phyloP scores from a whole-genome alignment of 192 early-diverging fungal species.

The Umbelopsis isabellina region DNA sequence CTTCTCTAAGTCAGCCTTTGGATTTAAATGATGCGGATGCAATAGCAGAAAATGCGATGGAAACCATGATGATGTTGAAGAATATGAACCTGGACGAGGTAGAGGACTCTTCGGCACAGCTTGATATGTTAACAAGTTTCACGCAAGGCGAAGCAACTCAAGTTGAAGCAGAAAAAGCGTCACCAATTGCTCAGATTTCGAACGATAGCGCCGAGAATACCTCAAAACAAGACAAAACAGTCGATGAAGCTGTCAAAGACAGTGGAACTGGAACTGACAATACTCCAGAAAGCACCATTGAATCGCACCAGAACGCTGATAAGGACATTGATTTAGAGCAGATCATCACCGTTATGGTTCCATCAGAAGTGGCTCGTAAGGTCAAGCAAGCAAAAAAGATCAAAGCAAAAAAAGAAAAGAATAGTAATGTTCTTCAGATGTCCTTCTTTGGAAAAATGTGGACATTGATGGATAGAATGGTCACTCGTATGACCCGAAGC shows the following conservation, averaged over 20 bases:
- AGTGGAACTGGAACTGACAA: neutral
- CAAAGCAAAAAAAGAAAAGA: slow-evolving; percentile 26
- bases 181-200: too few relatives aligned
- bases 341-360: neutral
- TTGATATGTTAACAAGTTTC: neutral
- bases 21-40: slow-evolving; percentile 30
- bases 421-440: slow-evolving; percentile 28
- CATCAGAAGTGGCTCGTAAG: slow-evolving; percentile 5
- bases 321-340: neutral
- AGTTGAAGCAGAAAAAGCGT: too few relatives aligned
- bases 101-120: neutral
- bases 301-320: neutral
- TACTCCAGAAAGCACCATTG: neutral
- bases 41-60: slow-evolving; percentile 31
- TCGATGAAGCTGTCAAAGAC: too few relatives aligned
- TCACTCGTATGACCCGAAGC: slow-evolving; percentile 31
- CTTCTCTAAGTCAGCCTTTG: neutral
- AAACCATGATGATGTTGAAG: slow-evolving; percentile 46
- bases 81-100: slow-evolving; percentile 33
- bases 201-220: too few relatives aligned
- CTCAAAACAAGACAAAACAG: too few relatives aligned
- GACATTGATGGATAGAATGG: slow-evolving; percentile 45
- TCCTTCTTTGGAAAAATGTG: slow-evolving; percentile 50
- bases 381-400: slow-evolving; percentile 20
- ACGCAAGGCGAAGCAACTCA: neutral